These are phyloP conservation scores for Suillus americanus DNA, from an alignment of 768 basidiomycete species.

Conservation along the genomic window DNA sequence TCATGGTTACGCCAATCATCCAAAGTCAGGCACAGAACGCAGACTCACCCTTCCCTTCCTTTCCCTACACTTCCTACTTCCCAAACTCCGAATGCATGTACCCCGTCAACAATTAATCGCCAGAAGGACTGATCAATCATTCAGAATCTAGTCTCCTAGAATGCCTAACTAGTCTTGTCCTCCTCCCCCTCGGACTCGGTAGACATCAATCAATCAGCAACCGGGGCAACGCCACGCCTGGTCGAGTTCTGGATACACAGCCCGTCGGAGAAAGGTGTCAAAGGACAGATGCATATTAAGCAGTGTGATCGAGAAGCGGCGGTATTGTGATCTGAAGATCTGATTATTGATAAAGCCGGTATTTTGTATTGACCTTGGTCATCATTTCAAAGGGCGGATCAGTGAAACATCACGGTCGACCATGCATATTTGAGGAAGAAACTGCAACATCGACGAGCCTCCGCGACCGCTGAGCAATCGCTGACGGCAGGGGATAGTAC, in stretches of 20 bases:
- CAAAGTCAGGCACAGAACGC: background rate
- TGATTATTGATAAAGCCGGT: background rate
- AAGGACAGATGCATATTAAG: background rate
- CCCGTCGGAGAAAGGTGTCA: background rate
- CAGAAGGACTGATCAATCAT: background rate
- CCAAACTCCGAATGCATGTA: background rate
- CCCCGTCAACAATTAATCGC: constrained; percentile 7
- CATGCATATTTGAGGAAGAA: background rate
- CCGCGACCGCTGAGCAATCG: background rate
- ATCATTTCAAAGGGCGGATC: background rate
- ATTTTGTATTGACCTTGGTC: background rate
- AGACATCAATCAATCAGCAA: background rate
- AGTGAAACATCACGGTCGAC: background rate
- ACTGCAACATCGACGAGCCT: background rate
- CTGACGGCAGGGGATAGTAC: background rate
- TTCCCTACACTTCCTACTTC: background rate
- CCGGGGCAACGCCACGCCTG: constrained; percentile 1
- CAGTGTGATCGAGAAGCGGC: background rate
- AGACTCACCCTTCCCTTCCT: background rate
- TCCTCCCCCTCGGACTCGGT: background rate
- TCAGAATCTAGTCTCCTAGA: background rate
- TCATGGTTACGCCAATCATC: constrained; percentile 4
- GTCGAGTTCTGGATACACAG: background rate
- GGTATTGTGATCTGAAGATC: background rate
- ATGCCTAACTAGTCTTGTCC: background rate